Evolutionary conservation across 2,329 filamentous ascomycete species (phyloP), one percentile per base, ranked within the genome.

Genomic region (Sphaerulina musiva): DNA sequence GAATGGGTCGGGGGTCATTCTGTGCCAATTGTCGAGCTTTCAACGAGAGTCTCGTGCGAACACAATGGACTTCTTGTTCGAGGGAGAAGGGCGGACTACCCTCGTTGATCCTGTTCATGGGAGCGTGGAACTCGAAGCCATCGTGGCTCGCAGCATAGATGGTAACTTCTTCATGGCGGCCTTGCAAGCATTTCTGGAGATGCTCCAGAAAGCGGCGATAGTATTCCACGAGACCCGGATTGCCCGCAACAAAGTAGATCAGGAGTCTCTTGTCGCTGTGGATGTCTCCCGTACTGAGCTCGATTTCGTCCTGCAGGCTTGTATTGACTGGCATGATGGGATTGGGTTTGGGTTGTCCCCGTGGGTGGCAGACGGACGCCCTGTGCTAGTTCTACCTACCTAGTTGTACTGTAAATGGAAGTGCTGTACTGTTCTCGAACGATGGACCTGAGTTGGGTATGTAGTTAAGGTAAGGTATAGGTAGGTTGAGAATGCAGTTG

Each of bases 221-320:
- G 76, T 87, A 92, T 53, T 78, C 80, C 48, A 90, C 79, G 14
- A 89, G 75, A 4, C 87, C 87, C 4, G 87, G 87, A 60, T 92
- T 92, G 17, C 87, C 87, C 29, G 85, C 81, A 40, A 92, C 77
- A 69, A 88, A 85, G 73, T 83, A 89, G 61, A 91, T 73, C 47
- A 90, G 78, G 4, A 68, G 41, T 32, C 42, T 44, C 12, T 45
- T 47, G 23, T 14, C 7, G 40, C 23, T 31, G 8, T 6, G 29
- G 34, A 10, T 9, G 11, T 42, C 20, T 23, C 51, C 45, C 3
- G 9, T 47, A 42, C 38, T 12, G 17, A 53, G 39, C 17, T 34
- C 39, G 29, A 53, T 53, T 12, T 47, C 26, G 44, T 53, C 51
- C 26, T 45, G 17, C 29, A 53, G 51, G 14, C 6, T 32, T 1